Conservation (phyloP, 176 grass and related monocot genomes). For the Oryza brachyantha region DNA sequence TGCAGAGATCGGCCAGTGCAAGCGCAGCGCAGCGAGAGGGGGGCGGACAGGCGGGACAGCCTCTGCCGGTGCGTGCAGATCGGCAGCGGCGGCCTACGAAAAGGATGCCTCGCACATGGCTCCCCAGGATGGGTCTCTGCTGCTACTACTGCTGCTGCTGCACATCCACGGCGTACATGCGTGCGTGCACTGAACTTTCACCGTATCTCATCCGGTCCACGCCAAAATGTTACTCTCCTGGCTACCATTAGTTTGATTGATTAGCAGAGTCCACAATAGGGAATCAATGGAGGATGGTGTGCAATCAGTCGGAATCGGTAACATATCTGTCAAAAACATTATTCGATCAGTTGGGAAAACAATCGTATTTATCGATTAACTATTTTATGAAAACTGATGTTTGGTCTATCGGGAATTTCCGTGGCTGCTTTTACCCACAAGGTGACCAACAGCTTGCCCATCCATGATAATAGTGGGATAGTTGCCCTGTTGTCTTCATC, state of each 20-base stretch:
- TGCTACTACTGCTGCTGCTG: too few relatives aligned
- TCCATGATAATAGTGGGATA: neutral
- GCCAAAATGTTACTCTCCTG: neutral
- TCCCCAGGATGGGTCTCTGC: neutral
- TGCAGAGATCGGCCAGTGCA: neutral
- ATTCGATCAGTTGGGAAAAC: too few relatives aligned
- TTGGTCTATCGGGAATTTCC: too few relatives aligned
- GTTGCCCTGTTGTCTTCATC: neutral
- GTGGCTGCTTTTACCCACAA: too few relatives aligned
- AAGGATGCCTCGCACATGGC: slow-evolving; percentile 1
- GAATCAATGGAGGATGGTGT: too few relatives aligned
- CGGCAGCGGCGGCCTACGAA: neutral
- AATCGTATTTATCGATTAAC: too few relatives aligned
- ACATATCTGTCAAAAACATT: too few relatives aligned
- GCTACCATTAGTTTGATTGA: too few relatives aligned
- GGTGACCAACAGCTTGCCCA: neutral
- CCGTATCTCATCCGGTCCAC: neutral
- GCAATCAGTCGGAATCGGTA: too few relatives aligned
- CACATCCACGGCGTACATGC: neutral
- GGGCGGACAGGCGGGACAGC: neutral
- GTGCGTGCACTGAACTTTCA: neutral
- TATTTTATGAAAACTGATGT: too few relatives aligned
- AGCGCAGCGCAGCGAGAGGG: neutral
- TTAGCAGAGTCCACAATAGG: neutral
- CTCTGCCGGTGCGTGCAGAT: neutral